These are phyloP conservation scores for Amaranthus palmeri DNA, from an alignment of 148 eudicot species.

Conservation along the genomic window DNA sequence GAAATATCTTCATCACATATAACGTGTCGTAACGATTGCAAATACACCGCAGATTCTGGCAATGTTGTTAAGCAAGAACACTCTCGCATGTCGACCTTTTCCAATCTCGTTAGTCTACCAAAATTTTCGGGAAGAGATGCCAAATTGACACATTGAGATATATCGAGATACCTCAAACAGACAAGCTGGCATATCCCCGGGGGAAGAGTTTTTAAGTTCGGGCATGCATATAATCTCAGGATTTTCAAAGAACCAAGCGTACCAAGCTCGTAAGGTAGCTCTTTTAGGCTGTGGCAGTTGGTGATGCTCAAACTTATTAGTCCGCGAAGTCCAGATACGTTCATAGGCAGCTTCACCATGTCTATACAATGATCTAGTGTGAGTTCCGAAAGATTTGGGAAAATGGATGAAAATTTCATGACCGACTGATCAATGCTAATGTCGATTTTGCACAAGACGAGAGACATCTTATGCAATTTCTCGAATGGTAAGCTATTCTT, in stretches of 20 bases:
- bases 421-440: slow-evolving; percentile 30
- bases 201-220: slow-evolving; percentile 50
- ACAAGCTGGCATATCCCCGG: slow-evolving; percentile 43
- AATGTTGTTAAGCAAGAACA: slow-evolving; percentile 44
- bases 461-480: slow-evolving; percentile 49
- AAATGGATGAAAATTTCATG: slow-evolving; percentile 48
- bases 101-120: slow-evolving; percentile 42
- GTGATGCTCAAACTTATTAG: slow-evolving; percentile 61
- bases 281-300: slow-evolving; percentile 57
- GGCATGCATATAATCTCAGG: slow-evolving; percentile 68
- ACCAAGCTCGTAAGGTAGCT: slow-evolving; percentile 58
- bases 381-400: slow-evolving; percentile 65
- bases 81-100: slow-evolving; percentile 82
- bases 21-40: slow-evolving; percentile 47
- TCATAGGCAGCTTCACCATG: slow-evolving; percentile 42
- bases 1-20: slow-evolving; percentile 75
- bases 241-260: slow-evolving; percentile 42
- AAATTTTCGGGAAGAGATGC: slow-evolving; percentile 48
- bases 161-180: slow-evolving; percentile 55
- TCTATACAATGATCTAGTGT: slow-evolving; percentile 76
- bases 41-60: slow-evolving; percentile 35
- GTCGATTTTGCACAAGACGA: slow-evolving; percentile 58
- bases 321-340: slow-evolving; percentile 42
- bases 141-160: slow-evolving; percentile 63
- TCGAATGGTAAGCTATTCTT: slow-evolving; percentile 37